Conservation (phyloP, 2,329 filamentous ascomycete species). For the Nakataea oryzae region DNA sequence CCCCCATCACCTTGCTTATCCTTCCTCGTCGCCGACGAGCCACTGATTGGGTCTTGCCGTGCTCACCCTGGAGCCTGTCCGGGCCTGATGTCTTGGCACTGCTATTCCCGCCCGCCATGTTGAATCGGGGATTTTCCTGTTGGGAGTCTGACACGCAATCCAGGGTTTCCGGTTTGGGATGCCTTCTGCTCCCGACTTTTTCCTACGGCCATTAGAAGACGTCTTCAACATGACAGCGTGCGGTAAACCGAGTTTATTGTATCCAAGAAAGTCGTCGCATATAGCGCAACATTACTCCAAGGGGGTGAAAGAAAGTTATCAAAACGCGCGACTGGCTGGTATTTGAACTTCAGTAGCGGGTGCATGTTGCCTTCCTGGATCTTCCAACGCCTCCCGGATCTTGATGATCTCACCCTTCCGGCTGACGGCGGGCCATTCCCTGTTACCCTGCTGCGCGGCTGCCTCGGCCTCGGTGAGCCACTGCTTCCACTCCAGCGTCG, state of each 20-base stretch:
- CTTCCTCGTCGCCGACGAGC: neutral
- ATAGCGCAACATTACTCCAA: neutral
- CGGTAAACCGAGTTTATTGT: too few species aligned
- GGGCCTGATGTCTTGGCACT: neutral
- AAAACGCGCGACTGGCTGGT: neutral
- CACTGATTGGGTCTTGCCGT: neutral
- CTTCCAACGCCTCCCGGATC: neutral
- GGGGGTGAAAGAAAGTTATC: too few species aligned
- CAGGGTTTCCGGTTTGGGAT: neutral
- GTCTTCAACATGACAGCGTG: too few species aligned
- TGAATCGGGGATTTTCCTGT: neutral
- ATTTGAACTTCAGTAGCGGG: neutral
- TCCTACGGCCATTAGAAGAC: too few species aligned
- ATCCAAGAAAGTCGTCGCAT: too few species aligned
- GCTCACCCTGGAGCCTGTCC: neutral
- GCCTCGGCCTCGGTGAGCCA: slow-evolving; percentile 41
- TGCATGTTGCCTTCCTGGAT: neutral
- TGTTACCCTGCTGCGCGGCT: slow-evolving; percentile 21
- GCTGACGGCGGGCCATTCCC: slow-evolving; percentile 34
- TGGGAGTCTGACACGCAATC: neutral
- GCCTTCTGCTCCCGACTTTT: neutral
- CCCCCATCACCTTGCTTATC: neutral
- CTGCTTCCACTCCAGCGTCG: slow-evolving; percentile 37
- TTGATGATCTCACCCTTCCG: slow-evolving; percentile 39
- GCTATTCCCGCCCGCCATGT: neutral